Evolutionary conservation across 2,329 filamentous ascomycete species (phyloP), one percentile per base, ranked within the genome.

Genomic region (Pseudofabraea citricarpa): DNA sequence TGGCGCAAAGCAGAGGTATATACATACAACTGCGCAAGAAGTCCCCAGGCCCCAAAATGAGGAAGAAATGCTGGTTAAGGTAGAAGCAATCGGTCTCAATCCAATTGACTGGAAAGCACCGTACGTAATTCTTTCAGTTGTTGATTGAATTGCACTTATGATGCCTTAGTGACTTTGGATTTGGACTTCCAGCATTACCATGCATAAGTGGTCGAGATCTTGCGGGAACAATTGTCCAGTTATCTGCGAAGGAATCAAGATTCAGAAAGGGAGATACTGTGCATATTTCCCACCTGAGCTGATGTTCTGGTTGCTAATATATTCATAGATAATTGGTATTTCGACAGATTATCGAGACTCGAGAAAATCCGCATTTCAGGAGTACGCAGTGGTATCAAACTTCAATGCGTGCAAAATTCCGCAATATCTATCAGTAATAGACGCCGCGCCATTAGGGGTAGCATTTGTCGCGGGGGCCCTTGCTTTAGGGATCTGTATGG

Each of bases 71-170:
- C 64, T 87, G 5, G 73, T 87, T n/a, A 75, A 75, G 56, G 74
- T 80, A 1, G 66, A 74, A 27, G 55, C 48, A 6, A 40, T 87
- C 53, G 85, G 85, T 0, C 64, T 90, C 27, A 90, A 90, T 54
- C 86, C 86, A 0, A 85, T 90, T 43, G 86, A 90, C 60, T 90
- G 86, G 86, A 90, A 90, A 66, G 75, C 79, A 46, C 80, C 83
- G 82, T 85, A 66, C 56, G 77, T 70, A 87, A 59, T 87, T 80
- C 80, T 86, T 86, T 63, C 72, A 73, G 40, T 76, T 79, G 78
- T 82, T 64, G 53, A 73, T 68, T 9, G 27, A 23, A 82, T 86
- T 53, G 67, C 81, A 9, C 72, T 78, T 8, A 82, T 67, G 71
- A 5, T 71, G 86, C 2, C 68, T 80, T 31, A 60, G 57, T 16